Percentiles rank a stretch among this genome's conserved stretches.
Conservation (phyloP, 176 grass and related monocot genomes). For the Musa troglodytarum region DNA sequence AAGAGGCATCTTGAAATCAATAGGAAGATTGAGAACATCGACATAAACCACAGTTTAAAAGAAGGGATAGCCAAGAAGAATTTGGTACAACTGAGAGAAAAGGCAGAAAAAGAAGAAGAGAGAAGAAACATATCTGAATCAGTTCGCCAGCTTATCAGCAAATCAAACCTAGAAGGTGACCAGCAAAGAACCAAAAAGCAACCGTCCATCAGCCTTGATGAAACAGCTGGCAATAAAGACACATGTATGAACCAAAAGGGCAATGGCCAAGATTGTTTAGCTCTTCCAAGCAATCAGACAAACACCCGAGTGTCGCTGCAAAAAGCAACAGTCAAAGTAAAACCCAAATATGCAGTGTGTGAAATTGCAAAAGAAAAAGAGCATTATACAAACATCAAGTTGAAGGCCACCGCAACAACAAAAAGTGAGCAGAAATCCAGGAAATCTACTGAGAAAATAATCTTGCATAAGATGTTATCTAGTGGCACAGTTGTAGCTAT, state of each 20-base stretch:
- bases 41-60: background rate
- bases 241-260: background rate
- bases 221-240: background rate
- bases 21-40: background rate
- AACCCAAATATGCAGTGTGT: constrained; percentile 5
- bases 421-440: background rate
- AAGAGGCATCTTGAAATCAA: background rate
- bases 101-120: constrained; percentile 16
- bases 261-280: background rate
- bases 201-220: background rate
- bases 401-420: background rate
- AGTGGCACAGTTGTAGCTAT: background rate
- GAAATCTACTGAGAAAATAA: constrained; percentile 24
- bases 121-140: background rate
- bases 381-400: background rate
- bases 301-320: background rate
- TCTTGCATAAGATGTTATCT: constrained; percentile 23
- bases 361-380: constrained; percentile 2
- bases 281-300: background rate
- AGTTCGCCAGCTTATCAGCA: constrained; percentile 24
- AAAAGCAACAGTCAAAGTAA: background rate
- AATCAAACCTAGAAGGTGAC: constrained; percentile 11
- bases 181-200: background rate
- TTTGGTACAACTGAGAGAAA: constrained; percentile 16
- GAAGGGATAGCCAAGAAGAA: background rate